phyloP scores from a whole-genome alignment of 345 rosid species.

The thale cress (Arabidopsis thaliana) region DNA sequence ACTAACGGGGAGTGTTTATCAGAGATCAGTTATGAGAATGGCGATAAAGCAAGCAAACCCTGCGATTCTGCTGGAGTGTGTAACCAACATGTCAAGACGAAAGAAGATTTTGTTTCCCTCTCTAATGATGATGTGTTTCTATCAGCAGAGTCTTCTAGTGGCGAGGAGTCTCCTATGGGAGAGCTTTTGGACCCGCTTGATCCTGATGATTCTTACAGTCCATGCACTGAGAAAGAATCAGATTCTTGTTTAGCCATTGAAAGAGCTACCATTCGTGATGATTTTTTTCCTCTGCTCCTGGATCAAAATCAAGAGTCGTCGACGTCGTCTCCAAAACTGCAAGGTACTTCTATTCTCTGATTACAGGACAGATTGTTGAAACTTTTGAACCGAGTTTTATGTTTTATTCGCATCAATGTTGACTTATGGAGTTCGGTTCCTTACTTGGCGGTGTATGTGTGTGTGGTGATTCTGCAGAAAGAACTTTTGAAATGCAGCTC shows the following conservation, averaged over 20 bases:
- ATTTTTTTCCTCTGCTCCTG: constrained; percentile 19
- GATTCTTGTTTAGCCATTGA: constrained; percentile 21
- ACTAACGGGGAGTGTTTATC: constrained; percentile 44
- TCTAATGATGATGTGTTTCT: constrained; percentile 26
- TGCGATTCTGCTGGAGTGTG: constrained; percentile 29
- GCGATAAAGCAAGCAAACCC: constrained; percentile 40
- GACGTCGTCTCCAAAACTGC: constrained; percentile 32
- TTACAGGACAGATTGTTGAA: background rate
- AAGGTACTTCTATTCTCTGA: constrained; percentile 56
- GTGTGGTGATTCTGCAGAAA: constrained; percentile 50
- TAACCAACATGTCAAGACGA: constrained; percentile 5
- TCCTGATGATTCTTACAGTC: constrained; percentile 31
- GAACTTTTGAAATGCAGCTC: constrained; percentile 3
- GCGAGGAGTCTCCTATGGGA: constrained; percentile 34
- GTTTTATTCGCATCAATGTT: background rate
- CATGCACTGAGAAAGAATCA: constrained; percentile 32
- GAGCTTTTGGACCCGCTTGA: constrained; percentile 38
- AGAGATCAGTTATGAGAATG: constrained; percentile 32
- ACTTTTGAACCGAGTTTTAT: background rate
- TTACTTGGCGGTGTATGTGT: constrained; percentile 5
- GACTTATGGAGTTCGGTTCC: constrained; percentile 1
- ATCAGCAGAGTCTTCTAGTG: constrained; percentile 30
- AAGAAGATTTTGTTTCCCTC: constrained; percentile 26
- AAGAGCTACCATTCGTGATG: constrained; percentile 37
- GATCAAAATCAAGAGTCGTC: constrained; percentile 39